Evolutionary conservation across 176 grass and related monocot species (phyloP).

Genomic region (Lolium perenne): DNA sequence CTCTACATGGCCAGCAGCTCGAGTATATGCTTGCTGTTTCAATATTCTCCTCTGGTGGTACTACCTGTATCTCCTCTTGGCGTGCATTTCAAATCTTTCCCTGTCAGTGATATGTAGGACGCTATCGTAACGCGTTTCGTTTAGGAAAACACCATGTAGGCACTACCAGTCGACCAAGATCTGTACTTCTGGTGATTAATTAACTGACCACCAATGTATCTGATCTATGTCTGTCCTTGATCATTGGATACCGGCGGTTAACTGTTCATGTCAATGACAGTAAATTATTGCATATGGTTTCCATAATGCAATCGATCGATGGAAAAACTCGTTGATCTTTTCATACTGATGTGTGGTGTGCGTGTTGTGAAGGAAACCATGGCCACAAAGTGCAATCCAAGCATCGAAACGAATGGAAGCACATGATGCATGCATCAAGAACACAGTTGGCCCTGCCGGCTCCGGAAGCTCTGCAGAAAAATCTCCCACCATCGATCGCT

Average conservation of each 20-base stretch:
- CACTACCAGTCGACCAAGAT: background rate
- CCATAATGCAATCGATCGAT: too few relatives aligned
- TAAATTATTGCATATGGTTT: background rate
- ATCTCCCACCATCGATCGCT: constrained; percentile 2
- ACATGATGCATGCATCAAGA: constrained; percentile 5
- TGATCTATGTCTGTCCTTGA: background rate
- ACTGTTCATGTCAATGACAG: background rate
- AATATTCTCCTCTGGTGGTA: background rate
- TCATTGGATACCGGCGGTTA: background rate
- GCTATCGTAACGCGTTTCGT: background rate
- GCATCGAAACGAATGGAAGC: background rate
- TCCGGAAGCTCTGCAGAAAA: background rate
- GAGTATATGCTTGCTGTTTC: constrained; percentile 15
- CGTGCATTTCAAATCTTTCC: background rate
- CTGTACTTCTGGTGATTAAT: background rate
- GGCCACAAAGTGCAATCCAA: background rate
- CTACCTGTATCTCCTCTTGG: background rate
- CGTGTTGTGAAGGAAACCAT: background rate
- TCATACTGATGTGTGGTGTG: background rate
- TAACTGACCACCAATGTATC: background rate
- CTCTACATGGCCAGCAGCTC: background rate
- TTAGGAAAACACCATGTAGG: constrained; percentile 10
- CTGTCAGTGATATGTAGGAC: background rate
- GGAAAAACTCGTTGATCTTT: background rate
- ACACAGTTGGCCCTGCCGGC: constrained; percentile 4